These are phyloP conservation scores for Pseudoneurospora amorphoporcata DNA, from an alignment of 495 filamentous ascomycete species.

Conservation along the genomic window DNA sequence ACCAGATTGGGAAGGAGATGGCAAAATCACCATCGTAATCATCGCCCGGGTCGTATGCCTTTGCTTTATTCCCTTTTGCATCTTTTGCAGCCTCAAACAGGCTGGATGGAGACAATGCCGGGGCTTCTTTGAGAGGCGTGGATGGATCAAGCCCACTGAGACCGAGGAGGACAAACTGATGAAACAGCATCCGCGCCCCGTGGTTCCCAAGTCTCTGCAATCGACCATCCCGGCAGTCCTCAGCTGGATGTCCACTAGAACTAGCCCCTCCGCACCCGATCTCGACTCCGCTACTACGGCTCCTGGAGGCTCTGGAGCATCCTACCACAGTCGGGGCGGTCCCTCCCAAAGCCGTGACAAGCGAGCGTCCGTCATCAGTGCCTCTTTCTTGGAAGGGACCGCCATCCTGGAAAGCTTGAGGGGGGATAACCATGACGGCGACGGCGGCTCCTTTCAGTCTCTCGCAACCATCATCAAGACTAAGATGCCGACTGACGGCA, in stretches of 20 bases:
- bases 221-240: not conserved
- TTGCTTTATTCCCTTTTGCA: conserved; percentile 10
- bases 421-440: not conserved
- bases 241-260: not conserved
- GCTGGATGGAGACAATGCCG: not conserved
- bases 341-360: not conserved
- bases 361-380: not conserved
- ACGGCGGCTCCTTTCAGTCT: not conserved
- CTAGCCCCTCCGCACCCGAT: not conserved
- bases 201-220: conserved; percentile 4
- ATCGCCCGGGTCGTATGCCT: conserved; percentile 11
- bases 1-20: conserved; percentile 3
- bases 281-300: not conserved
- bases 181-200: conserved; percentile 4
- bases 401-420: not conserved
- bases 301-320: not conserved
- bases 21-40: conserved; percentile 2
- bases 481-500: not conserved
- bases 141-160: not conserved
- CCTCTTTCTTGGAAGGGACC: not conserved
- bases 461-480: not conserved
- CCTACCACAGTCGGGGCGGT: not conserved
- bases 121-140: not conserved
- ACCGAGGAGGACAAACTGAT: not conserved
- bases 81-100: conserved; percentile 7